phyloP scores from a whole-genome alignment of 345 rosid species.

The Salix brachista region DNA sequence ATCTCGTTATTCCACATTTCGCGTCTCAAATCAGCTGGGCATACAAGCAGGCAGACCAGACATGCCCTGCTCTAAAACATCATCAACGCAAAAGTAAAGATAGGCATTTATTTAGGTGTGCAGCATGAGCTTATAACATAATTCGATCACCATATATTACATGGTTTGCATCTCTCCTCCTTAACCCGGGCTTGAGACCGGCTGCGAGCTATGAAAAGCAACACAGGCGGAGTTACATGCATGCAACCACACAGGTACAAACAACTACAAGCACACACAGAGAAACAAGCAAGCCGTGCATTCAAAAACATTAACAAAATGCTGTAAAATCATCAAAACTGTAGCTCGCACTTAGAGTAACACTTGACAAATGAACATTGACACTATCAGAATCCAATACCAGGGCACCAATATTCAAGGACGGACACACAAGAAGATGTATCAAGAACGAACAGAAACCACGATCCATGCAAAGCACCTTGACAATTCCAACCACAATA shows the following conservation, averaged over 20 bases:
- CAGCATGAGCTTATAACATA: background rate
- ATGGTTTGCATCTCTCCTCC: conserved; percentile 12
- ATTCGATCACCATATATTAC: too few species aligned
- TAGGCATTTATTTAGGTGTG: background rate
- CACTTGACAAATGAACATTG: background rate
- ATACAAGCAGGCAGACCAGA: background rate
- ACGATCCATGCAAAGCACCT: background rate
- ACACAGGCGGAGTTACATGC: conserved; percentile 19
- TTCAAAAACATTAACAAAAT: background rate
- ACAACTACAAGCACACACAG: background rate
- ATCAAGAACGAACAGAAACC: background rate
- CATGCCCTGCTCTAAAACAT: background rate
- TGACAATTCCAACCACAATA: background rate
- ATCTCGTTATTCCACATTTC: background rate
- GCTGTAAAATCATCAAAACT: background rate
- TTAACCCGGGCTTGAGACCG: conserved; percentile 17
- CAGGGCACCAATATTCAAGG: background rate
- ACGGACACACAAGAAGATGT: background rate
- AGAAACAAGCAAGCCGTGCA: background rate
- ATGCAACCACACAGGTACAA: background rate
- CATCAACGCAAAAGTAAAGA: background rate
- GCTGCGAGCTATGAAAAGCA: background rate
- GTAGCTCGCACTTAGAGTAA: background rate
- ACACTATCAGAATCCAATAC: background rate
- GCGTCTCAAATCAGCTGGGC: background rate